Conservation (phyloP, 176 grass and related monocot species). For the bread wheat (Triticum aestivum) region IWGSC_CS_RefSeq_v2.1 NC_057803.1:27314994-27315493, state of each 20-base stretch:
- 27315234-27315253: constrained; percentile 15
- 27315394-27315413: constrained; percentile 75
- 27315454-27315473: constrained; percentile 62
- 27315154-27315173: constrained; percentile 47
- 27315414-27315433: constrained; percentile 44
- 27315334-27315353: neutral
- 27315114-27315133: constrained; percentile 28
- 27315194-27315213: constrained; percentile 26
- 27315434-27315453: constrained; percentile 72
- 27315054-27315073: constrained; percentile 30
- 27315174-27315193: constrained; percentile 59
- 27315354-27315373: constrained; percentile 28
- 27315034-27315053: constrained; percentile 48
- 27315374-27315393: constrained; percentile 66
- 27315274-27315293: neutral
- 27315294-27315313: constrained; percentile 24
- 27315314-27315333: constrained; percentile 46
- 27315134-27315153: constrained; percentile 28
- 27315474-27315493: constrained; percentile 42
- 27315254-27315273: neutral
- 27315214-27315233: constrained; percentile 46
- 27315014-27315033: constrained; percentile 30
- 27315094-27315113: constrained; percentile 32
- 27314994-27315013: constrained; percentile 22
- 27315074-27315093: constrained; percentile 29